phyloP scores from a whole-genome alignment of 2,329 filamentous ascomycete genomes.

The Aphanocladium album region DNA sequence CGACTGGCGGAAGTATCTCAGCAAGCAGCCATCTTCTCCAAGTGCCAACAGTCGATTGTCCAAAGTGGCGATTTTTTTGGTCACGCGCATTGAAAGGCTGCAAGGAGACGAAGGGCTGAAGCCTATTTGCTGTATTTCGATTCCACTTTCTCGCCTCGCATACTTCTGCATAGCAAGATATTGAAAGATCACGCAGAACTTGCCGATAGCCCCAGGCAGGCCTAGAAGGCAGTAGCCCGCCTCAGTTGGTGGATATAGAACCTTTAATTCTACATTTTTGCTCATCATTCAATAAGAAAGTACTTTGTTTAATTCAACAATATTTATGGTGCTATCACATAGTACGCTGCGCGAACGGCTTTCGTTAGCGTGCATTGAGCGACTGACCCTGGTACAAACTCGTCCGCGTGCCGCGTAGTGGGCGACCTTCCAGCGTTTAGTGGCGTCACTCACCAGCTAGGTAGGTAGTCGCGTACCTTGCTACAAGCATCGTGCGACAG shows the following conservation, averaged over 20 bases:
- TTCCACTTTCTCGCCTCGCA: not conserved
- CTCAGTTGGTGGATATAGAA: not conserved
- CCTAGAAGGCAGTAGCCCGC: not conserved
- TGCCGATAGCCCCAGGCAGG: not conserved
- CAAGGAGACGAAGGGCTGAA: not conserved
- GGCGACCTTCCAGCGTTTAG: not conserved
- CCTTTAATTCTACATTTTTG: not conserved
- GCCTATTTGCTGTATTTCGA: not conserved
- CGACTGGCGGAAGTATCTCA: constrained; percentile 72
- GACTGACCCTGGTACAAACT: not conserved
- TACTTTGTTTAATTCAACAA: not conserved
- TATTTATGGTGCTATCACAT: not conserved
- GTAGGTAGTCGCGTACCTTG: not conserved
- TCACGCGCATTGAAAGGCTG: not conserved
- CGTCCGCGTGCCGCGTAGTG: not conserved
- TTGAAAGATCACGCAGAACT: not conserved
- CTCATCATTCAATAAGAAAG: not conserved
- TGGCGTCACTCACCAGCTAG: constrained; percentile 5
- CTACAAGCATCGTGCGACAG: not conserved
- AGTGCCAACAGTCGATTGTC: constrained; percentile 58
- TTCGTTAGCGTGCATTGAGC: constrained; percentile 3
- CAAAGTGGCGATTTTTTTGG: constrained; percentile 23
- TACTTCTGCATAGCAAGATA: not conserved
- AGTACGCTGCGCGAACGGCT: not conserved
- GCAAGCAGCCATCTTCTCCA: constrained; percentile 71